Evolutionary conservation across 75 land plant species (phyloP).

Genomic region (Azolla pinnata): DNA sequence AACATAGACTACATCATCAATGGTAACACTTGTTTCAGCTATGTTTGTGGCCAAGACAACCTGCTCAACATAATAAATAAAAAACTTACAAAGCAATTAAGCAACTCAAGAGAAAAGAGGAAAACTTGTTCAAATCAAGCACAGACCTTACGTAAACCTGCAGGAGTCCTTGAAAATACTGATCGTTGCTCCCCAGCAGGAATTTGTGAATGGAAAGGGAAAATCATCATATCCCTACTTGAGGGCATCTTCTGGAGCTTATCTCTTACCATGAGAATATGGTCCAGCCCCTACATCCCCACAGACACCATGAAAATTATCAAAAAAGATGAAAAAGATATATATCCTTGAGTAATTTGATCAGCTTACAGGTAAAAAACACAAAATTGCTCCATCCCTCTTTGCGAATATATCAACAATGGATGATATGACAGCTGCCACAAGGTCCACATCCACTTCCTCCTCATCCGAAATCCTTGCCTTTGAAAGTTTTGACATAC

Average conservation of each 20-base stretch:
- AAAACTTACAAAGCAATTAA: background rate
- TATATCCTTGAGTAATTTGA: too few species aligned
- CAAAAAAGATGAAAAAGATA: too few species aligned
- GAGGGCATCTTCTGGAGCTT: slow-evolving; percentile 11
- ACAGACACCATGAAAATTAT: too few species aligned
- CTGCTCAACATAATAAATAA: slow-evolving; percentile 3
- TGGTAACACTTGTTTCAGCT: slow-evolving; percentile 32
- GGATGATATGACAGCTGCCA: slow-evolving; percentile 13
- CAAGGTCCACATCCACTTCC: slow-evolving; percentile 17
- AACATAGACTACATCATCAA: slow-evolving; percentile 32
- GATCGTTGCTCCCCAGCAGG: slow-evolving; percentile 25
- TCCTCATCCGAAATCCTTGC: slow-evolving; percentile 15
- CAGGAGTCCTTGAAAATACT: slow-evolving; percentile 17
- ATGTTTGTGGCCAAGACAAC: slow-evolving; percentile 30
- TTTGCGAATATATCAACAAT: slow-evolving; percentile 12
- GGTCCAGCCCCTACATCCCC: slow-evolving; percentile 19
- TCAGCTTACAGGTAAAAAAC: slow-evolving; percentile 21
- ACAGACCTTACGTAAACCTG: slow-evolving; percentile 25
- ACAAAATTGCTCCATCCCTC: slow-evolving; percentile 22
- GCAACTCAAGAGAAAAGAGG: too few species aligned
- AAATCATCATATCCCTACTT: slow-evolving; percentile 11
- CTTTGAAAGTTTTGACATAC: slow-evolving; percentile 1
- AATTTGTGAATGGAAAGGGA: slow-evolving; percentile 22
- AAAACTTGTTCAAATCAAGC: too few species aligned
- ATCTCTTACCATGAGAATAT: slow-evolving; percentile 19